Evolutionary conservation across 805 yeast species (phyloP).

Genomic region (Priceomyces melissophilus): DNA sequence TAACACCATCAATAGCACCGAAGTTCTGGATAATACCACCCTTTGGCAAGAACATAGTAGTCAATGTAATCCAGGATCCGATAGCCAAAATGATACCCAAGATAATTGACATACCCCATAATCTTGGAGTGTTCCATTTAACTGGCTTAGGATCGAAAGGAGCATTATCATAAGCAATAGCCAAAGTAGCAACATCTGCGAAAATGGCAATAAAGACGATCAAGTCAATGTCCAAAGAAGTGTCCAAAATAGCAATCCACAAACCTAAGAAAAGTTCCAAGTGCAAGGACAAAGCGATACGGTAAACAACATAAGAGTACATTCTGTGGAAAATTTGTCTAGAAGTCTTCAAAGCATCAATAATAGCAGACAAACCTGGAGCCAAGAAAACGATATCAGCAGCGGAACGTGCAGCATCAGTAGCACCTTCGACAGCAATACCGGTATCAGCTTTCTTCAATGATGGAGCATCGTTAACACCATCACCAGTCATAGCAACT

Average conservation of each 20-base stretch:
- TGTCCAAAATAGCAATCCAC: slow-evolving; percentile 93
- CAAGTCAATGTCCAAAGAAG: slow-evolving; percentile 81
- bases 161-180: slow-evolving; percentile 97
- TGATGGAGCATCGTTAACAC: slow-evolving; percentile 98
- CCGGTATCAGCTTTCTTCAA: slow-evolving; percentile 89
- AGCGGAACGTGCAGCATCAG: slow-evolving; percentile 96
- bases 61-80: slow-evolving; percentile 93
- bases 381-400: slow-evolving; percentile 93
- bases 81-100: slow-evolving; percentile 83
- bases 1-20: slow-evolving; percentile 90
- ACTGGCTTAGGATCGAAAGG: slow-evolving; percentile 92
- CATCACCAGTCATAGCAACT: slow-evolving; percentile 99
- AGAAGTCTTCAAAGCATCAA: slow-evolving; percentile 88
- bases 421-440: slow-evolving; percentile 98
- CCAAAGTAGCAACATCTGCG: slow-evolving; percentile 96
- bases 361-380: slow-evolving; percentile 92
- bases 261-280: slow-evolving; percentile 92
- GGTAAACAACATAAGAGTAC: slow-evolving; percentile 97
- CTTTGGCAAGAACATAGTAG: slow-evolving; percentile 85
- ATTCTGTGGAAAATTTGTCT: slow-evolving; percentile 98
- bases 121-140: slow-evolving; percentile 94
- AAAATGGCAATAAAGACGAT: slow-evolving; percentile 95
- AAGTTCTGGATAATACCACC: slow-evolving; percentile 96
- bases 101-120: slow-evolving; percentile 93
- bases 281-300: slow-evolving; percentile 93